Evolutionary conservation across 768 basidiomycete genomes (phyloP), one percentile per base, ranked within the genome.

Genomic region (Xerocomellus amylosporus): DNA sequence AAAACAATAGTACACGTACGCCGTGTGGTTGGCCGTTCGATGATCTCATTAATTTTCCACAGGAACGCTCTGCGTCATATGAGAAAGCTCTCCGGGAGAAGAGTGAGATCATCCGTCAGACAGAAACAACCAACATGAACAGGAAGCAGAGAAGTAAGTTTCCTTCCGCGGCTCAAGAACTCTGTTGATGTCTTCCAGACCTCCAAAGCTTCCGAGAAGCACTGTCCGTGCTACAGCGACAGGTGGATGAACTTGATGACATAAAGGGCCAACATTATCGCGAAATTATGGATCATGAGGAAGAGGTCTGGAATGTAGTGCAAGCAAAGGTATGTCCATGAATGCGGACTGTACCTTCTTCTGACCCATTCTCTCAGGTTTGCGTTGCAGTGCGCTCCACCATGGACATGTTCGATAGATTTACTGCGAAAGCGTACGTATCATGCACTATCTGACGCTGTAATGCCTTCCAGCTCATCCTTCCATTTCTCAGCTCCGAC

Each of bases 281-380:
- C 58, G 87, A 93, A 62, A 93, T 96, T 49, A 74, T 93, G 46
- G 90, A 91, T 54, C 93, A 94, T 61, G 94, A 97, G 73, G 92
- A 95, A 61, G 87, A 96, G 70, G 88, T 93, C n/a, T 98, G 95
- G 95, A 85, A 94, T 62, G 82, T 84, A 14, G 91, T 96, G 7
- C 85, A 95, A 67, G 83, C 79, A 58, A 96, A 95, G 77, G 88
- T 89, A 59, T 69, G 36, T 14, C 51, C 20, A 36, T 24, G 31
- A n/a, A 28, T 34, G 31, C 31, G 7, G 20, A 15, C 28, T 12
- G 41, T 30, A 54, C 56, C 36, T 31, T 56, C 46, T 56, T 49
- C 56, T 57, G 41, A 65, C 40, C 37, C 60, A n/a, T 55, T 54
- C 20, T 56, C 12, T 36, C 52, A 89, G 88, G 77, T 86, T 47